Base-by-base conservation (phyloP, 1,284 basidiomycete species). In the Ceraceosorus bombacis region DNA sequence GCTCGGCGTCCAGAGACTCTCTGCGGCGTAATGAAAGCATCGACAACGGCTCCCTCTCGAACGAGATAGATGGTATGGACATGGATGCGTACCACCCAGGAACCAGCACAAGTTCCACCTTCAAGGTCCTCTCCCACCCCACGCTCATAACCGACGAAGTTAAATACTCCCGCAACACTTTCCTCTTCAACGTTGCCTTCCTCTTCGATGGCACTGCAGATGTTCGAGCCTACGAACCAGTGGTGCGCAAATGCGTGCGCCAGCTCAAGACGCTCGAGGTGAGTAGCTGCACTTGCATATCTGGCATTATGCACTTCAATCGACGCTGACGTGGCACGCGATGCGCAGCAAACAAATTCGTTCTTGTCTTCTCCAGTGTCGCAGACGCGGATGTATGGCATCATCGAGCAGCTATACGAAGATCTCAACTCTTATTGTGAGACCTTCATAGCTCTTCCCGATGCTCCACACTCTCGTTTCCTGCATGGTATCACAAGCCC, bases 371-470 rank as follows among this genome's bases (percentile, higher is more conserved):
- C 84, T 5, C 82, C 86, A 0, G 80, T 83, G 53, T 87, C 86
- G 5, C 84, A 86, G 1, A 82, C 83, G 51, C 83, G 86, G 0
- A 85, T 98, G 55, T 85, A 88, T 67, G 85, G 87, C 5, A 88
- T 98, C 59, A 84, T 98, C 40, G 94, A 99, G 78, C 93, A 97
- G 77, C 82, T 99, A 0, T 97, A 92, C 69, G 93, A 96, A 74
- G 95, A 99, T 71, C 80, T 98, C 64, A 97, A 96, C 79, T 92
- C 90, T 5, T 98, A 95, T 79, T 73, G 70, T 59, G 76, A 77
- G 57, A 65, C 66, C 39, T 77, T 77, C 48, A 65, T 77, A 4
- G 70, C 73, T n/a, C 66, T 77, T 0, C 76, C 76, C 2, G 73
- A 74, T 15, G 64, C 63, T 2, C 71, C 67, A 15, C 65, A 68